Conservation (phyloP, 164 flowering plant genomes). For the Vitis vinifera region ASM3070453v1 NC_081818.1:15274501-15275000, state of each 20-base stretch:
- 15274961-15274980: too few species aligned
- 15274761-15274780: neutral
- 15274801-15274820: too few species aligned
- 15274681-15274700: constrained; percentile 12
- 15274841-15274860: too few species aligned
- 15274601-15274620: neutral
- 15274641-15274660: neutral
- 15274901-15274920: too few species aligned
- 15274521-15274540: constrained; percentile 31
- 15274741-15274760: neutral
- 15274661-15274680: constrained; percentile 21
- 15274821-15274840: too few species aligned
- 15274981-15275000: too few species aligned
- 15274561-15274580: constrained; percentile 25
- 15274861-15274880: too few species aligned
- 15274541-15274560: constrained; percentile 25
- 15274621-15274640: neutral
- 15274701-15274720: constrained; percentile 11
- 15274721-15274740: constrained; percentile 27
- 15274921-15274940: neutral
- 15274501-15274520: neutral
- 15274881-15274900: too few species aligned
- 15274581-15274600: constrained; percentile 26
- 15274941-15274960: too few species aligned
- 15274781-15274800: too few species aligned